phyloP scores from a whole-genome alignment of 352 stramenopile species.

The Detonula confervacea region DNA sequence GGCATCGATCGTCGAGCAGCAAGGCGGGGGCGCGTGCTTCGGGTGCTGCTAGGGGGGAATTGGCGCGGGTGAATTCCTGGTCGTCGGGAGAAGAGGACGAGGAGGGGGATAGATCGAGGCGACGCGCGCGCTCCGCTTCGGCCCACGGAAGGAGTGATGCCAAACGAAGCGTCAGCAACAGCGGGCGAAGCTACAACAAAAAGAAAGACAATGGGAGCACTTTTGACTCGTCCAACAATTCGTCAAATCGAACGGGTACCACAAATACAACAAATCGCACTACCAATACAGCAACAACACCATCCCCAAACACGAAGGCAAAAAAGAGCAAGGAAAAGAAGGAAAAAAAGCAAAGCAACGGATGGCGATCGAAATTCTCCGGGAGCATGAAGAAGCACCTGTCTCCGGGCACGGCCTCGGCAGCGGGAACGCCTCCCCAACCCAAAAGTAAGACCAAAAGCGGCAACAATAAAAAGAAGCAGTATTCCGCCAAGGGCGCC shows the following conservation, averaged over 20 bases:
- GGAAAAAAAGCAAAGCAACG: conserved; percentile 18
- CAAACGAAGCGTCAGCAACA: too few species aligned
- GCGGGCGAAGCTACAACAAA: too few species aligned
- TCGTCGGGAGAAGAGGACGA: neutral
- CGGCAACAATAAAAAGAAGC: neutral
- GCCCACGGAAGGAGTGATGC: too few species aligned
- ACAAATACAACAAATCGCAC: conserved; percentile 1
- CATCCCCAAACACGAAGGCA: neutral
- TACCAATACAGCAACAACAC: neutral
- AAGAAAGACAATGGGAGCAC: too few species aligned
- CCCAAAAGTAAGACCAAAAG: too few species aligned
- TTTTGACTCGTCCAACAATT: too few species aligned
- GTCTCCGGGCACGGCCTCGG: too few species aligned
- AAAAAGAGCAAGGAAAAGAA: neutral
- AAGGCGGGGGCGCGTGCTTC: too few species aligned
- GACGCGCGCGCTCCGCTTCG: too few species aligned
- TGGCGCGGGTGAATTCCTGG: conserved; percentile 8
- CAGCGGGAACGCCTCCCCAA: too few species aligned
- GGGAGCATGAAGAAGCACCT: conserved; percentile 29
- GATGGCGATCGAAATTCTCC: conserved; percentile 33
- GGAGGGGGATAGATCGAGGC: too few species aligned
- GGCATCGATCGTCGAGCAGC: conserved; percentile 3
- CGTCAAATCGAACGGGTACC: too few species aligned
- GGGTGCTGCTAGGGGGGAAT: neutral
- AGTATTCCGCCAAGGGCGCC: neutral